Evolutionary conservation across 805 yeast genomes (phyloP).

Genomic region (Lachancea kluyveri): DNA sequence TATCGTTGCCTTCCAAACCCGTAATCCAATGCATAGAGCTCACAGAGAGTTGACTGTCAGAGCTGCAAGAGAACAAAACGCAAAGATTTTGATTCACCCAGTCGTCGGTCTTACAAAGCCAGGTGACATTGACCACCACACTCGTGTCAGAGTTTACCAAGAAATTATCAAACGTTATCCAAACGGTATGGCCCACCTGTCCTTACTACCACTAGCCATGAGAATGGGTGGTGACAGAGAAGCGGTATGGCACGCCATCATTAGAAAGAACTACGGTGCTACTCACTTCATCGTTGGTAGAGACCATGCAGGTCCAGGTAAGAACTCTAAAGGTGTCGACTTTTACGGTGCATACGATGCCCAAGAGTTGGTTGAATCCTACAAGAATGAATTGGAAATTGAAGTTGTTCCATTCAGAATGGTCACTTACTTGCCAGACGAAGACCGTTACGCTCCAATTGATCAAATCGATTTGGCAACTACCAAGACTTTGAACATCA

Average conservation of each 20-base stretch:
- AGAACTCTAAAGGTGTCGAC: conserved; percentile 80
- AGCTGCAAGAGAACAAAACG: conserved; percentile 90
- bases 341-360: conserved; percentile 98
- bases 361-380: conserved; percentile 75
- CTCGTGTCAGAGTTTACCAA: conserved; percentile 92
- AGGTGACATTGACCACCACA: conserved; percentile 96
- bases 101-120: conserved; percentile 97
- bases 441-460: conserved; percentile 90
- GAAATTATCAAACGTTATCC: conserved; percentile 91
- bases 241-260: conserved; percentile 97
- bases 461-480: conserved; percentile 74
- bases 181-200: conserved; percentile 83
- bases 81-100: conserved; percentile 87
- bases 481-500: conserved; percentile 78
- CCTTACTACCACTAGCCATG: conserved; percentile 92
- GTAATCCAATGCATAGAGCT: conserved; percentile 99
- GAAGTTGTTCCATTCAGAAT: conserved; percentile 93
- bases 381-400: conserved; percentile 72
- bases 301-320: conserved; percentile 97
- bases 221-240: conserved; percentile 99
- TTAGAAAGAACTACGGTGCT: conserved; percentile 94
- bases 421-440: conserved; percentile 94
- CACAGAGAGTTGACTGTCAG: conserved; percentile 94
- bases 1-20: conserved; percentile 94
- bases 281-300: conserved; percentile 96